Percentiles rank a stretch among this genome's conserved stretches.
These are phyloP conservation scores for Dothidotthia symphoricarpi DNA, from an alignment of 2,329 filamentous ascomycete genomes.

Conservation along the genomic window DNA sequence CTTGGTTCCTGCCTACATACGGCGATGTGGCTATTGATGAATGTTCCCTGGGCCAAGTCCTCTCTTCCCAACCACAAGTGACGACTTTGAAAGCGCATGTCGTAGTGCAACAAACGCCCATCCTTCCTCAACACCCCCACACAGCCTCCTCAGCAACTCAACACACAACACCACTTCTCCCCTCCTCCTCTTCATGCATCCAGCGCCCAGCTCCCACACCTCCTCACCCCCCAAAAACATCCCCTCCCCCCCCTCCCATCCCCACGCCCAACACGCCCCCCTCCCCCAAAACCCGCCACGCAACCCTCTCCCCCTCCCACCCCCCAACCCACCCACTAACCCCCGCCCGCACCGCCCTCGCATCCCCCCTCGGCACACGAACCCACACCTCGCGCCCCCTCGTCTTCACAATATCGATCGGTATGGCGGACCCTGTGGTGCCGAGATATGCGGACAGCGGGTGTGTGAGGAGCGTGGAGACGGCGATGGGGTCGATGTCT, in stretches of 20 bases:
- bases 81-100: too few species aligned
- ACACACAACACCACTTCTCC: too few species aligned
- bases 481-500: constrained; percentile 57
- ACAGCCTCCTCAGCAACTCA: too few species aligned
- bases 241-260: too few species aligned
- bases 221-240: constrained; percentile 17
- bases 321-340: constrained; percentile 30
- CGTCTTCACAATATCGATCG: constrained; percentile 66
- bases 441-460: constrained; percentile 70
- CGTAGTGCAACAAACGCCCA: too few species aligned
- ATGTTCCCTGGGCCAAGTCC: neutral
- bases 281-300: constrained; percentile 11
- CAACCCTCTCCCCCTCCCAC: constrained; percentile 19
- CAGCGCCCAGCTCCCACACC: too few species aligned
- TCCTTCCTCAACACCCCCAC: too few species aligned
- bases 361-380: constrained; percentile 29
- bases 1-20: too few species aligned
- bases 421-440: constrained; percentile 63
- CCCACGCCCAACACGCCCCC: too few species aligned
- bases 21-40: too few species aligned
- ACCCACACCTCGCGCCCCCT: constrained; percentile 21
- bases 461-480: constrained; percentile 61
- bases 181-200: too few species aligned
- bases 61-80: constrained; percentile 17
- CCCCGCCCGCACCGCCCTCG: constrained; percentile 19